phyloP scores from a whole-genome alignment of 352 stramenopile species.

The Globisporangium solare region DNA sequence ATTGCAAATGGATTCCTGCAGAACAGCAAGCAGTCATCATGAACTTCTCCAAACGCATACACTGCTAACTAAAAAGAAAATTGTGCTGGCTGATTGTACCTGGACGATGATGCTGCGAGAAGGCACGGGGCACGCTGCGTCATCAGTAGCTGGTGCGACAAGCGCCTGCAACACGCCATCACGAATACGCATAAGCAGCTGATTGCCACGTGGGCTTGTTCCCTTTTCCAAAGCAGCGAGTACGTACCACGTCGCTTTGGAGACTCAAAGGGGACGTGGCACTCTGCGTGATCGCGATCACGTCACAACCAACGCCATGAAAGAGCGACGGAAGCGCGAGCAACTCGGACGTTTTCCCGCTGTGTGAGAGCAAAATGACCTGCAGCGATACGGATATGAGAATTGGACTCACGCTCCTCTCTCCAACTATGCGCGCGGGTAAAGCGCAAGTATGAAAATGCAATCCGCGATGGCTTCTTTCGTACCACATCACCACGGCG shows the following conservation, averaged over 20 bases:
- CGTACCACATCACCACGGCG: constrained; percentile 52
- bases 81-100: constrained; percentile 18
- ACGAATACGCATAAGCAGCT: not conserved
- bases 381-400: constrained; percentile 7
- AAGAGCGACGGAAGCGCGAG: constrained; percentile 45
- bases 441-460: not conserved
- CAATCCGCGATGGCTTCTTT: not conserved
- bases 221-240: not conserved
- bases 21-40: not conserved
- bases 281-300: constrained; percentile 54
- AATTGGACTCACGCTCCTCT: not conserved
- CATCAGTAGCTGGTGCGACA: constrained; percentile 42
- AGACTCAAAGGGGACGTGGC: constrained; percentile 26
- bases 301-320: constrained; percentile 25
- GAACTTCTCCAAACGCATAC: no score
- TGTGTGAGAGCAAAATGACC: constrained; percentile 73
- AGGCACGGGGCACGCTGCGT: constrained; percentile 48
- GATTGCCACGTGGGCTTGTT: no score
- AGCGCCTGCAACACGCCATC: constrained; percentile 23
- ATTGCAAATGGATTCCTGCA: constrained; percentile 69
- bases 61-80: no score
- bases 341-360: constrained; percentile 60
- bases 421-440: no score
- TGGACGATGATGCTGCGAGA: constrained; percentile 77
- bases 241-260: constrained; percentile 32